A percentile compares a stretch with the other conserved stretches of the same genome.
phyloP scores from a whole-genome alignment of 257 asterid species.

The Solanum etuberosum region DNA sequence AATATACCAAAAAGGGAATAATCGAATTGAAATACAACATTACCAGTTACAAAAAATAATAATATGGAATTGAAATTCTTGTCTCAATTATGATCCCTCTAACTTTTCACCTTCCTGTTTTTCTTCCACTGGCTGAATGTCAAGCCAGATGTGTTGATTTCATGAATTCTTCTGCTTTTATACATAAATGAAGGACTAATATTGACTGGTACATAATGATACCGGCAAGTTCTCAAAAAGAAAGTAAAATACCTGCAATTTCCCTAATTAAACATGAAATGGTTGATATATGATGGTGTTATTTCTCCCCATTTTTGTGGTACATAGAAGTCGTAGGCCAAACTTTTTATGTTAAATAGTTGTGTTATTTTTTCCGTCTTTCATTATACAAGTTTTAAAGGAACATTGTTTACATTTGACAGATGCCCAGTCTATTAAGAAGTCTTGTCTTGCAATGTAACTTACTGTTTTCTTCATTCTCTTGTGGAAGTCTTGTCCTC shows the following conservation, averaged over 20 bases:
- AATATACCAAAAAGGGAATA: neutral
- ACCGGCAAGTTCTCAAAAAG: neutral
- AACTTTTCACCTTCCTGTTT: neutral
- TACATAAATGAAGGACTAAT: neutral
- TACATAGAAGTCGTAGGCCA: neutral
- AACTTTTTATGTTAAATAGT: neutral
- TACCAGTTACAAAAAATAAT: no score
- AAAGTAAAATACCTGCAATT: neutral
- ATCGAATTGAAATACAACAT: neutral
- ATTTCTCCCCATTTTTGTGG: neutral
- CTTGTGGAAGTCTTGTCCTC: neutral
- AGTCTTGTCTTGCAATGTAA: neutral
- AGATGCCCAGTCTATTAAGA: neutral
- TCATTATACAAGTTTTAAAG: neutral
- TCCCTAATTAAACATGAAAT: neutral
- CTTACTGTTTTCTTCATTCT: neutral
- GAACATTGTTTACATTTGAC: neutral
- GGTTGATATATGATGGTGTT: neutral
- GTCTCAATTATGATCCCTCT: neutral
- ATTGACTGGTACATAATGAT: neutral
- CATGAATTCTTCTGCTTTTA: neutral
- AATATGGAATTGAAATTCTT: neutral
- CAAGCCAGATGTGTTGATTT: neutral
- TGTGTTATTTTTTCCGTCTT: neutral
- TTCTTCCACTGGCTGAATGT: neutral